These are phyloP conservation scores for Entrophospora sp. DNA, from an alignment of 192 early-diverging fungal genomes.

Conservation along the genomic window DNA sequence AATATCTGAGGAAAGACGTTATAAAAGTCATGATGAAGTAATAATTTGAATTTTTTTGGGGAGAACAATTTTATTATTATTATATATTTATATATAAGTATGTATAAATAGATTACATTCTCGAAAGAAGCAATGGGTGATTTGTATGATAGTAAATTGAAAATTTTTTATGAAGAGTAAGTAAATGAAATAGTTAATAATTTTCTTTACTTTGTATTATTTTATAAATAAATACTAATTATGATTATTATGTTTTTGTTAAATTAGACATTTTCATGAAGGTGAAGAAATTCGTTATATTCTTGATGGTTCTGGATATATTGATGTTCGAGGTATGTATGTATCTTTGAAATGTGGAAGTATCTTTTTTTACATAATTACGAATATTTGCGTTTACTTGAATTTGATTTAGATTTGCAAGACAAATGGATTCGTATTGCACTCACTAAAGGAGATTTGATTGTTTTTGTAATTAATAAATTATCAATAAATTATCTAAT, in stretches of 20 bases:
- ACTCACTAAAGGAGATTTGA: constrained; percentile 64
- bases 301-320: constrained; percentile 86
- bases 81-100: neutral
- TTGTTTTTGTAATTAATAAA: constrained; percentile 79
- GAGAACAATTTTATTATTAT: neutral
- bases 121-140: constrained; percentile 69
- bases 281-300: constrained; percentile 97
- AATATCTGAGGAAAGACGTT: constrained; percentile 64
- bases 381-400: neutral
- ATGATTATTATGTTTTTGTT: constrained; percentile 11
- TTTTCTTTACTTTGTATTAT: neutral
- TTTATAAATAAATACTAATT: neutral
- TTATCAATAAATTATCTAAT: no score
- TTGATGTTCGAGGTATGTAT: constrained; percentile 63
- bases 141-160: constrained; percentile 87
- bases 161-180: constrained; percentile 84
- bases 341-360: neutral
- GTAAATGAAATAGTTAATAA: constrained; percentile 11
- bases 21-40: constrained; percentile 89
- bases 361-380: neutral
- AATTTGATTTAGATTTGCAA: constrained; percentile 29
- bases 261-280: constrained; percentile 76
- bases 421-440: constrained; percentile 85
- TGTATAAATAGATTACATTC: constrained; percentile 58
- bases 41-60: neutral